These are phyloP conservation scores for Alternaria alternata DNA, from an alignment of 2,329 filamentous ascomycete species.

Conservation along the genomic window DNA sequence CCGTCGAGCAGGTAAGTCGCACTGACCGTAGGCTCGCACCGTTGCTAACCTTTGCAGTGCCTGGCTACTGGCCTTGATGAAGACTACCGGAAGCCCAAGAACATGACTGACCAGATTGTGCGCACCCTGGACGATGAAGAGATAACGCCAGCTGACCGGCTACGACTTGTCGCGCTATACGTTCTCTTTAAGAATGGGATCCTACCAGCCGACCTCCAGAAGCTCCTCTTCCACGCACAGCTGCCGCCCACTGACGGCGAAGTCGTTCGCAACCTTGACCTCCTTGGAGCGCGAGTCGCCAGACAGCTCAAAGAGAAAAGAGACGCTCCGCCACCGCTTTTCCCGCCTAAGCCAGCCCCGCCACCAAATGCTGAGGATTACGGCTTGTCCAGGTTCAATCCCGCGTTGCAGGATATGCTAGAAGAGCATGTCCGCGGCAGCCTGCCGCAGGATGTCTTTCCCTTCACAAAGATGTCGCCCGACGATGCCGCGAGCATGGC, in stretches of 20 bases:
- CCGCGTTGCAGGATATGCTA: slow-evolving; percentile 81
- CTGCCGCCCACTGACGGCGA: slow-evolving; percentile 77
- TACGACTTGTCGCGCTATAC: slow-evolving; percentile 87
- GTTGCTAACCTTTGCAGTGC: slow-evolving; percentile 56
- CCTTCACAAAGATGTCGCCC: slow-evolving; percentile 63
- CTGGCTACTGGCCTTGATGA: slow-evolving; percentile 93
- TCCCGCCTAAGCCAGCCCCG: slow-evolving; percentile 69
- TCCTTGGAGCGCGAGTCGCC: slow-evolving; percentile 78
- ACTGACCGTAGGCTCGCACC: background rate
- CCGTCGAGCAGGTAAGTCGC: slow-evolving; percentile 76
- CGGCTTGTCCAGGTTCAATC: slow-evolving; percentile 85
- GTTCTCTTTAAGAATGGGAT: slow-evolving; percentile 86
- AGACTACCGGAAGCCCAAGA: slow-evolving; percentile 89
- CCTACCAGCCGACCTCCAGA: slow-evolving; percentile 81
- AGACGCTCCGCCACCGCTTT: slow-evolving; percentile 71
- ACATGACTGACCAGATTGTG: slow-evolving; percentile 83
- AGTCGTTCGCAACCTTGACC: slow-evolving; percentile 77
- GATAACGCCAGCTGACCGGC: slow-evolving; percentile 74
- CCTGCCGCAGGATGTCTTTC: slow-evolving; percentile 56
- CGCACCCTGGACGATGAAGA: slow-evolving; percentile 86
- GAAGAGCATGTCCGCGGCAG: slow-evolving; percentile 66
- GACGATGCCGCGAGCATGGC: slow-evolving; percentile 66
- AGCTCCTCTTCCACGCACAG: slow-evolving; percentile 82
- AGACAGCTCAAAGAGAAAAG: slow-evolving; percentile 80
- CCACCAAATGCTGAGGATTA: slow-evolving; percentile 73